Percentiles rank a stretch among this genome's conserved stretches.
Conservation (phyloP, 306 rosid genomes). For the Luffa acutangula region DNA sequence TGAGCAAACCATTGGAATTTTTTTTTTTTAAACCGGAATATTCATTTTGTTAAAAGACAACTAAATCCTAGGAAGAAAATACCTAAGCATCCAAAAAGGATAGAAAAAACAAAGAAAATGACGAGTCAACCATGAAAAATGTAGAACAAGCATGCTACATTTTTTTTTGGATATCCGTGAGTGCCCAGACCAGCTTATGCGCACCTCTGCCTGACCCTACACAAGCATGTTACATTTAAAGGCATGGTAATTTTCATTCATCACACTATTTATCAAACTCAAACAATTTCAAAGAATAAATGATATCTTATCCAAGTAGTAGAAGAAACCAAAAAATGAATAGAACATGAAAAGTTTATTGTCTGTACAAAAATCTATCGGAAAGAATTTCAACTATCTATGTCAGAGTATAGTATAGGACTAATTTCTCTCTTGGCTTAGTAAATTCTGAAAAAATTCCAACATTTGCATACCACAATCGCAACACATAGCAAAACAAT, state of each 20-base stretch:
- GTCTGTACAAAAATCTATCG: neutral
- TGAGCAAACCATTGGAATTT: neutral
- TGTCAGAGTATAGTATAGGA: neutral
- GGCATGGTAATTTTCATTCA: neutral
- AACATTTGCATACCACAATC: neutral
- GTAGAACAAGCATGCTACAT: neutral
- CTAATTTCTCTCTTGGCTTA: neutral
- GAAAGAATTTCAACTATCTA: neutral
- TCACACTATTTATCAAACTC: neutral
- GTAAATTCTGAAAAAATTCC: neutral
- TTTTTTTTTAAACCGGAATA: neutral
- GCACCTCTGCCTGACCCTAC: too few species aligned
- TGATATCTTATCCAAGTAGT: neutral
- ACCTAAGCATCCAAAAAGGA: too few species aligned
- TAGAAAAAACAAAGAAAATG: neutral
- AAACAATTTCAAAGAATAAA: neutral
- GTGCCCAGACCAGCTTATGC: too few species aligned
- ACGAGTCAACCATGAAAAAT: neutral
- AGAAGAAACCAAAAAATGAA: neutral
- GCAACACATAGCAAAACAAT: neutral
- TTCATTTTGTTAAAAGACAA: neutral
- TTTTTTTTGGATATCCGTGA: too few species aligned
- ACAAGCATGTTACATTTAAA: neutral
- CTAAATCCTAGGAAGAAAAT: neutral
- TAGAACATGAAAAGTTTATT: neutral